These are phyloP conservation scores for Erigeron canadensis DNA, from an alignment of 129 eudicot genomes.

Conservation along the genomic window DNA sequence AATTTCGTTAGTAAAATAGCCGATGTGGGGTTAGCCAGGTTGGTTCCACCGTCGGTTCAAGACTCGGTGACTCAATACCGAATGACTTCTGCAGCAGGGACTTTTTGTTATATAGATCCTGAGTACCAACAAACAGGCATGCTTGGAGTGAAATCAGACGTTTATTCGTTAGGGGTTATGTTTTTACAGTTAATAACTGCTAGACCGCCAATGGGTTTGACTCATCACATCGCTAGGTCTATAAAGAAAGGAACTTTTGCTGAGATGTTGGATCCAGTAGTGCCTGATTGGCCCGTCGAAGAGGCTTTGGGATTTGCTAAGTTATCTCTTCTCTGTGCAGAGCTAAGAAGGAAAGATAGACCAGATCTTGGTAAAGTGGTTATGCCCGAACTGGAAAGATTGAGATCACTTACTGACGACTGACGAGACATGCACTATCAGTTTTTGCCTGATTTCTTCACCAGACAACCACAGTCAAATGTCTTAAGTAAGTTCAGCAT, in stretches of 20 bases:
- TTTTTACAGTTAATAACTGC: neutral
- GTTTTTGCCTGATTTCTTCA: constrained; percentile 23
- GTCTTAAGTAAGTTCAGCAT: constrained; percentile 39
- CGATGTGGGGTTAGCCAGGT: constrained; percentile 1
- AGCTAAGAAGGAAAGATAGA: constrained; percentile 7
- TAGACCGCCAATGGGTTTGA: constrained; percentile 4
- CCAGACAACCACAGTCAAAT: constrained; percentile 35
- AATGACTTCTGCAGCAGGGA: neutral
- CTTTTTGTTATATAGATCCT: neutral
- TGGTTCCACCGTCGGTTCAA: neutral
- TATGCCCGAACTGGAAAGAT: constrained; percentile 1
- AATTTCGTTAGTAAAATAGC: neutral
- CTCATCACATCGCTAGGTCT: neutral
- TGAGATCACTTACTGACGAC: constrained; percentile 1
- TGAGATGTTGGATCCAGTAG: neutral
- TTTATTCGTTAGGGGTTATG: neutral
- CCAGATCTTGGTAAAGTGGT: neutral
- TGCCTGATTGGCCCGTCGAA: neutral
- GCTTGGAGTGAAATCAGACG: constrained; percentile 1
- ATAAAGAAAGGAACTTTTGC: neutral
- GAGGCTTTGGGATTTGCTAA: neutral
- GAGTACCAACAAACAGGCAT: constrained; percentile 5
- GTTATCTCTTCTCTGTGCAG: neutral
- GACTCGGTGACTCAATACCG: neutral
- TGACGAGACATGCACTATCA: neutral